Conservation (phyloP, 2,329 filamentous ascomycete species). For the Sporothrix mexicana region DNA sequence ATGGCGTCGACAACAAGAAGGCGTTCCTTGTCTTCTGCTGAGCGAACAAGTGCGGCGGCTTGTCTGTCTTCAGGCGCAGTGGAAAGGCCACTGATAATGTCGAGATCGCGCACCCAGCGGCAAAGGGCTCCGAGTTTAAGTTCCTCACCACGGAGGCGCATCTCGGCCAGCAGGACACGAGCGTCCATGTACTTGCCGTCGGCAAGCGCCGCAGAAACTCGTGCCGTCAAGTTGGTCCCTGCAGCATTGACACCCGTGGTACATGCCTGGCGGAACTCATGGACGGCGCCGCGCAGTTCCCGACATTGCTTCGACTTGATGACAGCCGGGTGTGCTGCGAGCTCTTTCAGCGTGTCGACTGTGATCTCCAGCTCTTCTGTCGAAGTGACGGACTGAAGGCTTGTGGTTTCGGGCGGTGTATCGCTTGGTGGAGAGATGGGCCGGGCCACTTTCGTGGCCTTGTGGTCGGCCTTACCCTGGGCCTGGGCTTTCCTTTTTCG, state of each 20-base stretch:
- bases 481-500: slow-evolving; percentile 51
- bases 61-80: slow-evolving; percentile 56
- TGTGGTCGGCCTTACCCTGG: neutral
- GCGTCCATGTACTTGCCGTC: slow-evolving; percentile 71
- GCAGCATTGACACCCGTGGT: slow-evolving; percentile 68
- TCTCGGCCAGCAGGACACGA: slow-evolving; percentile 69
- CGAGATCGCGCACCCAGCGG: slow-evolving; percentile 74
- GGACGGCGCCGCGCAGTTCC: slow-evolving; percentile 69
- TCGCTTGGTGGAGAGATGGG: slow-evolving; percentile 46
- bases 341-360: slow-evolving; percentile 65
- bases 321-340: slow-evolving; percentile 63
- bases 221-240: slow-evolving; percentile 67
- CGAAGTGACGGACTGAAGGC: slow-evolving; percentile 60
- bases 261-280: slow-evolving; percentile 71
- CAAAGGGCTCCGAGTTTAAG: slow-evolving; percentile 72
- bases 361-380: slow-evolving; percentile 70
- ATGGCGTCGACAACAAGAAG: slow-evolving; percentile 68
- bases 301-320: slow-evolving; percentile 74
- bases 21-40: slow-evolving; percentile 58
- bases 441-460: slow-evolving; percentile 25
- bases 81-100: slow-evolving; percentile 70
- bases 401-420: slow-evolving; percentile 52
- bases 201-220: slow-evolving; percentile 68
- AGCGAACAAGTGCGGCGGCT: slow-evolving; percentile 45
- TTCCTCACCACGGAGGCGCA: slow-evolving; percentile 68